Evolutionary conservation across 306 rosid species (phyloP).

Genomic region (Dalbergia cochinchinensis): DNA sequence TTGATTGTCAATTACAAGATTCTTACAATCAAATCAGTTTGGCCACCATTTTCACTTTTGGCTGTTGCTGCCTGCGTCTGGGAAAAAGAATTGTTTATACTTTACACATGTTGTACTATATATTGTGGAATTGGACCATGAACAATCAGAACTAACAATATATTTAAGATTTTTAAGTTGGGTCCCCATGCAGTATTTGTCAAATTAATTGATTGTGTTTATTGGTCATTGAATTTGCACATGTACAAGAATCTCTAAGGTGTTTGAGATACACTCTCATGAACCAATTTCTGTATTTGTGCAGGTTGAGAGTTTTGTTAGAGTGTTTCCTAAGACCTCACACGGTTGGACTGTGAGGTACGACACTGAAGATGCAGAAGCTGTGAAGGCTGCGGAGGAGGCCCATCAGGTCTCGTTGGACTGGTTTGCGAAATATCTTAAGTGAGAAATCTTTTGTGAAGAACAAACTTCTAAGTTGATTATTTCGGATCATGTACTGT

Average conservation of each 20-base stretch:
- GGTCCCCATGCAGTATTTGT: not conserved
- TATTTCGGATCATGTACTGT: not conserved
- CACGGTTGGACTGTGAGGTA: conserved; percentile 73
- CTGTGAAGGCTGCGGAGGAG: conserved; percentile 69
- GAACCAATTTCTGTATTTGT: not conserved
- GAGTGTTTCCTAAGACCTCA: conserved; percentile 56
- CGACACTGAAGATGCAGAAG: conserved; percentile 51
- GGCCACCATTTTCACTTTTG: conserved; percentile 9
- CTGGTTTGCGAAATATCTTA: conserved; percentile 57
- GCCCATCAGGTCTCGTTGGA: conserved; percentile 60
- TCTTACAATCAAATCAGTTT: not conserved
- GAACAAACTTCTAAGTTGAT: not conserved
- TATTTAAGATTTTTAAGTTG: not conserved
- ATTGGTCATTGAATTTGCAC: not conserved
- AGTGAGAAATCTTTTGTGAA: conserved; percentile 37
- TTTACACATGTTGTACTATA: not conserved
- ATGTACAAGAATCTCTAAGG: not conserved
- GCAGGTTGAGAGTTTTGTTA: conserved; percentile 54
- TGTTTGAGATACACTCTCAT: conserved; percentile 29
- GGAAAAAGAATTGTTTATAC: not conserved
- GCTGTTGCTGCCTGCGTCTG: not conserved
- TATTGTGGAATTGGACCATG: not conserved
- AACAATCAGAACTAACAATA: not conserved
- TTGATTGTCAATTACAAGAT: not conserved
- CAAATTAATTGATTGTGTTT: not conserved